Evolutionary conservation across 23 red algal species (phyloP), one percentile per base, ranked within the genome.

Genomic region (Chondrus crispus): DNA sequence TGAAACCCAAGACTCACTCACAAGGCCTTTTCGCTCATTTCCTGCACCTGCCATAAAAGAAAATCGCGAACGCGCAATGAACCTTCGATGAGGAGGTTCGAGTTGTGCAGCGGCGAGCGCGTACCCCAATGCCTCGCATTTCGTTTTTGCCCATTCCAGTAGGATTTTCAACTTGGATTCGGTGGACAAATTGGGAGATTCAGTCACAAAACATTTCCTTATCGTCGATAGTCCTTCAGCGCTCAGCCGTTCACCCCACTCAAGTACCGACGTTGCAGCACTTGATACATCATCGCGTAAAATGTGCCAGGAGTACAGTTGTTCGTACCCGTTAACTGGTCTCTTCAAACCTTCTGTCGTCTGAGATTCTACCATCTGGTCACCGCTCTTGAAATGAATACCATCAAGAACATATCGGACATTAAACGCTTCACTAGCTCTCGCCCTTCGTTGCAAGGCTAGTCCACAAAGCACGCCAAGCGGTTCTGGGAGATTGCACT

Each of bases 181-280:
- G 26, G 35, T 32, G 35, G 26, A 22, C 29, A 90, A 4, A 33
- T 57, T 38, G 12, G 69, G 49, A 33, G 62, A 46, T n/a, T 64
- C 40, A 11, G 62, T 46, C 69, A 24, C 8, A 53, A 52, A 20
- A 43, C 62, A 48, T 30, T 71, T 92, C 62, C 76, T 51, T 16
- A 90, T 68, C 5, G 50, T 44, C 20, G 26, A 35, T 28, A 84
- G 79, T 14, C 89, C 89, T 38, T 92, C 89, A 41, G 50, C n/a
- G 63, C 36, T 84, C 7, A 84, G 35, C 10, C 89, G 89, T n/a
- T 79, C 89, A 39, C 52, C 60, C 89, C 89, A 92, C 62, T 92
- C 89, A 11, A 92, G 64, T 33, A 77, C 89, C 3, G 35, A 53
- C 39, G 64, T 44, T 26, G 89, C 89, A 74, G 89, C 89, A 82